Conservation (phyloP, 257 asterid species). For the Solanum bulbocastanum region DNA sequence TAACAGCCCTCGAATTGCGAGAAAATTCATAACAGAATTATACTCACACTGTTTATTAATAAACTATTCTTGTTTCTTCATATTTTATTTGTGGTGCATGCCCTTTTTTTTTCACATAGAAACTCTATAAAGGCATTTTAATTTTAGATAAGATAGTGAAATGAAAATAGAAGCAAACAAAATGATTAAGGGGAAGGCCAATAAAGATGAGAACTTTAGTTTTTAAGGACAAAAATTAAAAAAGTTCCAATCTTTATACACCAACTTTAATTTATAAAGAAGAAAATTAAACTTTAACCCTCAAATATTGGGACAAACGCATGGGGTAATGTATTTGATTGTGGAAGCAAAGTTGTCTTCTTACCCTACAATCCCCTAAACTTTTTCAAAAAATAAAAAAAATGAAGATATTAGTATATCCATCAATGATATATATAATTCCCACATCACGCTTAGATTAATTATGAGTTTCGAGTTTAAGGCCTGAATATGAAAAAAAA, state of each 20-base stretch:
- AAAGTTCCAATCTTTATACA: neutral
- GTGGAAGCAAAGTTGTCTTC: conserved; percentile 14
- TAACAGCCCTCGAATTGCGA: too few species aligned
- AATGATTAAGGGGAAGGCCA: neutral
- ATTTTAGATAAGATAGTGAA: neutral
- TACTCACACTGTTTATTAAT: rapidly evolving
- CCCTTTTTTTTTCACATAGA: neutral
- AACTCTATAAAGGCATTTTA: neutral
- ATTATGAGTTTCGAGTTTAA: neutral
- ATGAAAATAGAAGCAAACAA: conserved; percentile 3
- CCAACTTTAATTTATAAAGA: neutral
- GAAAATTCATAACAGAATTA: too few species aligned
- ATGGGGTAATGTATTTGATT: conserved; percentile 16
- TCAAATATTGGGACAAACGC: conserved; percentile 9
- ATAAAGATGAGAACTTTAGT: neutral
- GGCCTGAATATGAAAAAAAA: neutral
- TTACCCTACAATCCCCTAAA: neutral
- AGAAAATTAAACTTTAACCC: neutral
- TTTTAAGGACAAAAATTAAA: neutral
- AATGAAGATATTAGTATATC: neutral
- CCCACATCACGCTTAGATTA: neutral
- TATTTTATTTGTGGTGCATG: neutral
- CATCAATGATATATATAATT: neutral
- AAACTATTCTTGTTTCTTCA: too few species aligned
- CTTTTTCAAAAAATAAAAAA: neutral